Base-by-base conservation (phyloP, 2,329 filamentous ascomycete genomes). In the Seiridium unicorne region DNA sequence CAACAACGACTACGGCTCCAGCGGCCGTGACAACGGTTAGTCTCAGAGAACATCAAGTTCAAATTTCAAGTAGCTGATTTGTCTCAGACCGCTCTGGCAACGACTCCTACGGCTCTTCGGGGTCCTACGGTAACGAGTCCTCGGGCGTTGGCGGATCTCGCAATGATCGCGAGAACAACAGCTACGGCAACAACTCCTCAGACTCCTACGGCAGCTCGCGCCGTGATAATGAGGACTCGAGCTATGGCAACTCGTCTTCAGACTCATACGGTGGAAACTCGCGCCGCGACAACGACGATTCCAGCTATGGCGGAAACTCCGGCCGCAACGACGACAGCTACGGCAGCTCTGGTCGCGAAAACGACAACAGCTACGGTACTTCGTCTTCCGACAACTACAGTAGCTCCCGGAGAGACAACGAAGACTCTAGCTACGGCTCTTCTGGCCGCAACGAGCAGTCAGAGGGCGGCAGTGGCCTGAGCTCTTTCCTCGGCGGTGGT, bases 401-500 rank as follows among this genome's bases (percentile, higher is more conserved):
- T 5, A 10, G 38, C 7, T 42, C 38, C 7, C 26, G 34, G 7
- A 53, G 49, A 7, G 34, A 35, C 49, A 34, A 32, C 34, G 32
- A 36, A 8, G 26, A 34, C 49, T 32, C 26, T 36, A 34, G 53
- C 53, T 5, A 32, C 1, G 55, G 55, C 55, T 57, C 55, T 5
- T 57, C 54, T 5, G 31, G 42, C 18, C 26, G 55, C 55, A 47
- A 36, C 11, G 31, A 57, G 32, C 11, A 18, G 6, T 42, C 35
- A 8, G 35, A 55, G 35, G 13, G 38, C 38, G 36, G 51, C 26
- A 38, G 48, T 32, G 40, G 35, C n/a, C 40, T 57, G 13, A 31
- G 55, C 44, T 47, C 55, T 10, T 26, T 57, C 35, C 55, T 57
- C 9, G 55, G 55, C 18, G 55, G 55, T 10, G 44, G 55, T 31